A percentile compares a stretch with the other conserved stretches of the same genome.
Evolutionary conservation across 768 basidiomycete genomes (phyloP).

Genomic region (Xerocomellus intermedius): DNA sequence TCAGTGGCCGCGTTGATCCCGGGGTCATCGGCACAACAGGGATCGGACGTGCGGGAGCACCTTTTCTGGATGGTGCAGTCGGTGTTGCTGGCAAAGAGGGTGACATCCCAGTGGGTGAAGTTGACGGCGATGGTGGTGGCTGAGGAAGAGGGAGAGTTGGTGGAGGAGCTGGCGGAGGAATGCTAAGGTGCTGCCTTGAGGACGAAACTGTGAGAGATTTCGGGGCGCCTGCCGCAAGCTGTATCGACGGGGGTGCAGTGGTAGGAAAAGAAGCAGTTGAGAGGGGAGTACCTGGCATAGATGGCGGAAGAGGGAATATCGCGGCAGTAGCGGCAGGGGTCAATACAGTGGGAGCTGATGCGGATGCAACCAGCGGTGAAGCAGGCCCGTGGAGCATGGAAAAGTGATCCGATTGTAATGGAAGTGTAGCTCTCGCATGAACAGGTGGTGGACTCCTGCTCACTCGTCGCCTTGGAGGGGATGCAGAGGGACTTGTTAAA

Average conservation of each 20-base stretch:
- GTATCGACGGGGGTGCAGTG: neutral
- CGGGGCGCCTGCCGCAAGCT: neutral
- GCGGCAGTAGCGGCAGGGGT: conserved; percentile 4
- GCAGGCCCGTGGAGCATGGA: conserved; percentile 4
- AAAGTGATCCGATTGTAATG: conserved; percentile 9
- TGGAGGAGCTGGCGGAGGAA: conserved; percentile 32
- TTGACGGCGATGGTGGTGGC: conserved; percentile 20
- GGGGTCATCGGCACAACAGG: conserved; percentile 12
- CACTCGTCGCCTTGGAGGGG: conserved; percentile 17
- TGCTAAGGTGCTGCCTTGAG: conserved; percentile 28
- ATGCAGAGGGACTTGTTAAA: conserved; percentile 19
- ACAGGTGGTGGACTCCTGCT: conserved; percentile 31
- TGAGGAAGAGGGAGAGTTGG: conserved; percentile 32
- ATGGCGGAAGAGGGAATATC: conserved; percentile 16
- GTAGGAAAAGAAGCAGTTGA: conserved; percentile 13
- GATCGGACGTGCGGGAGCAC: conserved; percentile 13
- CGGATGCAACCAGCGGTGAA: conserved; percentile 11
- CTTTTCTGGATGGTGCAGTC: conserved; percentile 7
- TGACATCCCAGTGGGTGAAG: neutral
- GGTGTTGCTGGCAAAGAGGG: conserved; percentile 1
- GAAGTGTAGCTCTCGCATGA: conserved; percentile 8
- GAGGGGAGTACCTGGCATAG: conserved; percentile 21
- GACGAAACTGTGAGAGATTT: conserved; percentile 12
- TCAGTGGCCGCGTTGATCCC: conserved; percentile 15
- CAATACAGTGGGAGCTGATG: conserved; percentile 2